Evolutionary conservation across 176 grass and related monocot genomes (phyloP).

Genomic region (Rhynchospora tenuis): DNA sequence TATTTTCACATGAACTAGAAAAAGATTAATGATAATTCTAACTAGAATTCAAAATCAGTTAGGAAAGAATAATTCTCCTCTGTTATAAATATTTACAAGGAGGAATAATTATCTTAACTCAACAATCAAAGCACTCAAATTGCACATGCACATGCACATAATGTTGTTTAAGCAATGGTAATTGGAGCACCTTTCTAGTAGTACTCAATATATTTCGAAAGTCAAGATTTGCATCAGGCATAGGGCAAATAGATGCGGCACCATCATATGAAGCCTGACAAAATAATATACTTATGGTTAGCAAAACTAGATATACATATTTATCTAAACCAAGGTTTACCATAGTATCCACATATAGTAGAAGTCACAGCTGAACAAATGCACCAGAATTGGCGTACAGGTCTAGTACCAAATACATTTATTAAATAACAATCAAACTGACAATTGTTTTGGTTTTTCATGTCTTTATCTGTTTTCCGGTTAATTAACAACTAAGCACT

Average conservation of each 20-base stretch:
- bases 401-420: background rate
- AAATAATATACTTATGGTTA: background rate
- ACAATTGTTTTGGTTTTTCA: background rate
- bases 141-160: slow-evolving; percentile 17
- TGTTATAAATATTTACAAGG: background rate
- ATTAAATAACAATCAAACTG: background rate
- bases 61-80: background rate
- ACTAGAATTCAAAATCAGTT: slow-evolving; percentile 1
- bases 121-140: background rate
- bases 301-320: background rate
- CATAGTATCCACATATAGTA: background rate
- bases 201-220: slow-evolving; percentile 63
- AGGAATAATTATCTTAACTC: slow-evolving; percentile 1
- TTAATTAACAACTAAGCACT: background rate
- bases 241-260: slow-evolving; percentile 49
- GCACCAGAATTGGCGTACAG: background rate
- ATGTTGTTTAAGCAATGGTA: slow-evolving; percentile 26
- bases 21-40: slow-evolving; percentile 26
- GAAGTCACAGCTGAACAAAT: background rate
- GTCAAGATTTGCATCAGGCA: slow-evolving; percentile 78
- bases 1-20: background rate
- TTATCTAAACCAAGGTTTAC: background rate
- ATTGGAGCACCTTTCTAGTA: slow-evolving; percentile 56
- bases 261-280: slow-evolving; percentile 49
- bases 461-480: background rate